These are phyloP conservation scores for Trichophaea hybrida DNA, from an alignment of 2,329 filamentous ascomycete genomes.

Conservation along the genomic window DNA sequence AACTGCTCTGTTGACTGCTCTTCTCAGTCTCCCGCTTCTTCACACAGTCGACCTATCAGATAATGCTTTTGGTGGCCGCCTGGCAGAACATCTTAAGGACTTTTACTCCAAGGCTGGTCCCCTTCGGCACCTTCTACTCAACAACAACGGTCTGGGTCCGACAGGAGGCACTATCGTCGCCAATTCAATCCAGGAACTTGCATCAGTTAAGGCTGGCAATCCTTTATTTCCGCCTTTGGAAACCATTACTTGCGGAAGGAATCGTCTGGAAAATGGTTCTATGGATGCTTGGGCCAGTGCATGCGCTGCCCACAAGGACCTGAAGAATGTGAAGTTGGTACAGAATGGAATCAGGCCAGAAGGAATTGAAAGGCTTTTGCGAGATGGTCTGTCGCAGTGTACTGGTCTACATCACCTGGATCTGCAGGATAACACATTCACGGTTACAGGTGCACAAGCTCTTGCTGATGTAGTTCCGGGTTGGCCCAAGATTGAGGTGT, in stretches of 20 bases:
- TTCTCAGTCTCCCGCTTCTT: slow-evolving; percentile 72
- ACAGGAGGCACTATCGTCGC: slow-evolving; percentile 80
- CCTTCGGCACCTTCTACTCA: slow-evolving; percentile 84
- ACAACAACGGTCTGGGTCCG: slow-evolving; percentile 95
- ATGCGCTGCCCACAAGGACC: slow-evolving; percentile 65
- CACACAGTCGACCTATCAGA: slow-evolving; percentile 92
- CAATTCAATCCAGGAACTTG: slow-evolving; percentile 68
- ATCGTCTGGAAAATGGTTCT: slow-evolving; percentile 85
- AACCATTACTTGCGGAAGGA: slow-evolving; percentile 94
- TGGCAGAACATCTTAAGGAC: slow-evolving; percentile 76
- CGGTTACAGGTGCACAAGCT: slow-evolving; percentile 60
- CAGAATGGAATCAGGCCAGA: slow-evolving; percentile 95
- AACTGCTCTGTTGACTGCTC: slow-evolving; percentile 66
- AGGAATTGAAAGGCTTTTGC: slow-evolving; percentile 69
- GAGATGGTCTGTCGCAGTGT: slow-evolving; percentile 60
- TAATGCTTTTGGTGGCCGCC: slow-evolving; percentile 95
- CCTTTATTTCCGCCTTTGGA: slow-evolving; percentile 60
- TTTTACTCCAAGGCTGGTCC: slow-evolving; percentile 82
- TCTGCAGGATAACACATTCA: slow-evolving; percentile 96
- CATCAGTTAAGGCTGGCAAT: slow-evolving; percentile 50
- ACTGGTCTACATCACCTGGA: slow-evolving; percentile 61
- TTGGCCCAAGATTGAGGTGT: slow-evolving; percentile 65
- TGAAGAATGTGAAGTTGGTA: slow-evolving; percentile 88
- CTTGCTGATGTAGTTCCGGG: slow-evolving; percentile 58
- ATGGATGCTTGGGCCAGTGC: slow-evolving; percentile 91